Evolutionary conservation across 345 rosid species (phyloP).

Genomic region (Laguncularia racemosa): DNA sequence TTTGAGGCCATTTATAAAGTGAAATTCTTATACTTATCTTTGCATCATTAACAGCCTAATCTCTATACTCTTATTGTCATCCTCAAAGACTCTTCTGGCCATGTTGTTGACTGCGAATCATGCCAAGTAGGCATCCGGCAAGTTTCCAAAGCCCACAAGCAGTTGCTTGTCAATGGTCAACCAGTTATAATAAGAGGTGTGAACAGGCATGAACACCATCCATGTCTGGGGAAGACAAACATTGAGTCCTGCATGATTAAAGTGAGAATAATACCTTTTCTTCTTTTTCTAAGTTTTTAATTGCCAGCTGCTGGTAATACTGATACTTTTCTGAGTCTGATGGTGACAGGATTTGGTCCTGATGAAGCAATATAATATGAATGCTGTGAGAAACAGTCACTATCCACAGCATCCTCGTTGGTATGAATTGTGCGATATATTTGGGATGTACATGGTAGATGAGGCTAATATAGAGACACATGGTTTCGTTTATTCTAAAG

Average conservation of each 20-base stretch:
- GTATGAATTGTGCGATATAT: conserved; percentile 93
- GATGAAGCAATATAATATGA: conserved; percentile 92
- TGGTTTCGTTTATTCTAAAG: conserved; percentile 66
- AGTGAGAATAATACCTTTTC: conserved; percentile 25
- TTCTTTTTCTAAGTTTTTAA: conserved; percentile 1
- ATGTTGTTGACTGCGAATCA: conserved; percentile 83
- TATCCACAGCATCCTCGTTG: conserved; percentile 99
- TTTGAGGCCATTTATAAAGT: background rate
- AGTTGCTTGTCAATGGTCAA: conserved; percentile 84
- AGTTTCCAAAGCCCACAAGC: conserved; percentile 85
- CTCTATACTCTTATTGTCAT: conserved; percentile 69
- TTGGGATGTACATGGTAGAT: conserved; percentile 97
- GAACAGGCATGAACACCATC: conserved; percentile 99
- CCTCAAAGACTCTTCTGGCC: conserved; percentile 75
- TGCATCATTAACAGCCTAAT: conserved; percentile 60
- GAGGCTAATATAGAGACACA: conserved; percentile 99
- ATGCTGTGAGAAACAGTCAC: conserved; percentile 97
- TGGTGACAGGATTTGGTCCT: conserved; percentile 68
- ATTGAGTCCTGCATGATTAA: conserved; percentile 95
- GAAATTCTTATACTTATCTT: conserved; percentile 6
- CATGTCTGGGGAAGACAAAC: conserved; percentile 92
- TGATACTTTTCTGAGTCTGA: conserved; percentile 1
- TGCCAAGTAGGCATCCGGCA: conserved; percentile 77
- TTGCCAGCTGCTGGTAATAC: background rate
- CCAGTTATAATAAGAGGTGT: conserved; percentile 89